Base-by-base conservation (phyloP, 2,329 filamentous ascomycete species). In the Claviceps quebecensis region DNA sequence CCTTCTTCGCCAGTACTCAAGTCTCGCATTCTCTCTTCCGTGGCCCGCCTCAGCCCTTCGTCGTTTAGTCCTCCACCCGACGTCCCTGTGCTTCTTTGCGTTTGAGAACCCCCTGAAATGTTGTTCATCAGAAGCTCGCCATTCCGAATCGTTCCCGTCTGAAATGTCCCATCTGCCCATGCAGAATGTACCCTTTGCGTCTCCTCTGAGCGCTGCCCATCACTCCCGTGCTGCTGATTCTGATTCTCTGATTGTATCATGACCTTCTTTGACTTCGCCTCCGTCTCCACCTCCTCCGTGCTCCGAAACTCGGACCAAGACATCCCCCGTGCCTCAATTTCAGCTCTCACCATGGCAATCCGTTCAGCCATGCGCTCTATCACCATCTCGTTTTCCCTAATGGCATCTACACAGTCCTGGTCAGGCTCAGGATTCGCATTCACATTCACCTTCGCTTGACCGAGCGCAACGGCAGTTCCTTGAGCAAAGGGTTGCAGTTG, bases 401-500 rank as follows among this genome's bases (percentile, higher is more conserved):
- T 85, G 53, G 85, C 86, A 53, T 88, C 84, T 57, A 79, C 69
- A 70, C 86, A 90, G 64, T 86, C 84, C 55, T 73, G 72, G 61
- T 90, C 86, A 16, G 81, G 67, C 16, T 53, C 56, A 3, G 54
- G 51, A 29, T 47, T n/a, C 4, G 40, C n/a, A 4, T 19, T 55
- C 5, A 46, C n/a, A 4, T 19, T 55, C 5, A 46, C 40, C n/a
- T 46, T 41, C 34, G 38, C 40, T 13, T 59, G 54, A 43, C 61
- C 57, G 17, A 59, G 17, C n/a, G 68, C 61, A 0, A 67, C 60
- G 2, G 63, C 65, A 22, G 62, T 60, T 29, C 73, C 75, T 14
- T 80, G 74, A 52, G 83, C 82, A 59, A 79, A 88, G 37, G 84
- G 83, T 51, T 75, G 72, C 53, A 89, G 80, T 64, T 89, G 80